Evolutionary conservation across 192 early-diverging fungal genomes (phyloP), one percentile per base, ranked within the genome.

Genomic region (Backusella tuberculispora): DNA sequence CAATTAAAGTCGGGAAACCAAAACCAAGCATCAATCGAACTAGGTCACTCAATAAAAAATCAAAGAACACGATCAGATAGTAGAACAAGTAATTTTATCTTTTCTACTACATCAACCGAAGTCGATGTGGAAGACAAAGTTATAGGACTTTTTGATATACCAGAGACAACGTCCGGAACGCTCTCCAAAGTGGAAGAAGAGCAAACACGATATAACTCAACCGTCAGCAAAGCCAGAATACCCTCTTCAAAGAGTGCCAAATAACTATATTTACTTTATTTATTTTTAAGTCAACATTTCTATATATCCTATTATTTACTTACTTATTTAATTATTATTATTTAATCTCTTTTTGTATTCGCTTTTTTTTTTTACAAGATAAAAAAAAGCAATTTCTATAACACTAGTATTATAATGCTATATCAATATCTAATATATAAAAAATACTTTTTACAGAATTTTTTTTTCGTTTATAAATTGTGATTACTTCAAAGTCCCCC

Each of bases 121-220:
- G 10, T 60, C 4, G 26, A 26, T 10, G 26, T 60, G 10, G 53
- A 60, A 26, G 53, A 60, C 26, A 60, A 13, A 10, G 3, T 6
- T 60, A 26, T 19, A 19, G 53, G 24, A 24, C 6, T 10, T 26
- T 60, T 24, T 24, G 26, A 60, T 60, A 26, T 24, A 60, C 53
- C 21, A 26, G 53, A 60, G 10, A 60, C 53, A 3, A 12, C 26
- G 13, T 60, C 53, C 24, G 53, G 17, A 60, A 60, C 53, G 8
- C 53, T 60, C 12, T 60, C 53, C 10, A 60, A 60, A 60, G 53
- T 60, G 10, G 53, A 60, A 60, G 53, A 60, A 24, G 53, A 60
- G 10, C 19, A 60, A 60, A 24, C 24, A 12, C 9, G 21, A 60
- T 60, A 60, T 24, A 60, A 60, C 24, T 60, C 53, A 60, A 60